Percentiles rank a stretch among this genome's conserved stretches.
phyloP scores from a whole-genome alignment of 2,329 filamentous ascomycete genomes.

The Neofusicoccum laricinum region DNA sequence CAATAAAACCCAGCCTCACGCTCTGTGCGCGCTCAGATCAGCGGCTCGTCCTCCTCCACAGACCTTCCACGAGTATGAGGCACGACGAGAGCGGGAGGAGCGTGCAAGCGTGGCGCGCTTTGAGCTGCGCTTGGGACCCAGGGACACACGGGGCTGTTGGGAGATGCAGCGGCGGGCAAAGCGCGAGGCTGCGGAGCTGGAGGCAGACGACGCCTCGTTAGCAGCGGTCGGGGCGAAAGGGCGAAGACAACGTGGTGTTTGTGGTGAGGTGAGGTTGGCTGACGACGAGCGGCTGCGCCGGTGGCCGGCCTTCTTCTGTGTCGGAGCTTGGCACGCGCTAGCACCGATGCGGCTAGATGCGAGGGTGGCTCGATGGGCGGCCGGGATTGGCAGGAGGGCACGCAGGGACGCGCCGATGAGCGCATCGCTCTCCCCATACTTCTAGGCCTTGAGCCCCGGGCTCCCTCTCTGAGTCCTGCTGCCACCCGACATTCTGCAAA shows the following conservation, averaged over 20 bases:
- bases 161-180: background rate
- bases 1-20: constrained; percentile 11
- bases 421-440: constrained; percentile 4
- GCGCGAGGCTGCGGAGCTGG: background rate
- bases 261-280: constrained; percentile 10
- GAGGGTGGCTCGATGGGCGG: background rate
- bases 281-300: background rate
- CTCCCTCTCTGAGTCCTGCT: background rate
- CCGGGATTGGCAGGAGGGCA: constrained; percentile 5
- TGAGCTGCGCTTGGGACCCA: background rate
- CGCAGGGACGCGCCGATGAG: constrained; percentile 1
- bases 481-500: background rate
- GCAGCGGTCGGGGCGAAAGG: background rate
- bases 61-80: constrained; percentile 11
- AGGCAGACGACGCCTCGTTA: background rate
- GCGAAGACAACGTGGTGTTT: constrained; percentile 6
- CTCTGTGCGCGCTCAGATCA: background rate
- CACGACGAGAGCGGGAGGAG: background rate
- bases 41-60: constrained; percentile 3
- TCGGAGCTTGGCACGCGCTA: constrained; percentile 2
- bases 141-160: background rate
- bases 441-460: background rate
- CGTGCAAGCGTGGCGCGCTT: background rate
- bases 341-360: background rate
- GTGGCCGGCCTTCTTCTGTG: constrained; percentile 4